Evolutionary conservation across 257 asterid genomes (phyloP), one percentile per base, ranked within the genome.

Genomic region (Rhazya stricta): DNA sequence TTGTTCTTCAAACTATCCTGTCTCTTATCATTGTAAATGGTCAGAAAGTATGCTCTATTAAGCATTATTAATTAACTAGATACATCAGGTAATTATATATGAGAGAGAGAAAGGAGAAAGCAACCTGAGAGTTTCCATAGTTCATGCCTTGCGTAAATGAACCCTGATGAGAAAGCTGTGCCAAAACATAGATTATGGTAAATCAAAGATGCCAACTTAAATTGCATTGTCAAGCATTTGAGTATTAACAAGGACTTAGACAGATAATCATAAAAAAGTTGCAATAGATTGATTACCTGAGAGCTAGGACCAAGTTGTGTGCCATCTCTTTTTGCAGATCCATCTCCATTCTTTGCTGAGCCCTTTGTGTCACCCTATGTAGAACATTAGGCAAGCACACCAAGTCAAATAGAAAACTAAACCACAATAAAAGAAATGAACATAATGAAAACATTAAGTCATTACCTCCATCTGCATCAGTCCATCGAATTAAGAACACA

Each of bases 301-400:
- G 90, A 77, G 81, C 72, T 72, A 39, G 86, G 82, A 79, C 76
- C 80, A 69, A 79, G 86, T 57, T 82, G 95, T 74, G 80, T 50
- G 45, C 87, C 94, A 60, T 91, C 97, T 84, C 86, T 91, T 84
- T 85, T 90, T 51, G 83, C 67, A 69, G 96, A 87, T 74, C 97
- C 97, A 36, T 91, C 96, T n/a, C 84, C 77, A 72, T 89, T 84
- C 82, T 90, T 94, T 18, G 81, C 83, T 32, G 97, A 86, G 32
- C 96, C 96, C 88, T 91, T 91, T 43, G 88, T 80, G 78, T 94
- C 98, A 81, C 97, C 98, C 98, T 93, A 83, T 37, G 16, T 73
- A 75, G 71, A 56, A 68, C 60, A 80, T 69, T 23, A 39, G 67
- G 43, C 53, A 67, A 77, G 25, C 71, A 74, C 67, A 25, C 43